Base-by-base conservation (phyloP, 2,329 filamentous ascomycete species). In the Aspergillus clavatus region DNA sequence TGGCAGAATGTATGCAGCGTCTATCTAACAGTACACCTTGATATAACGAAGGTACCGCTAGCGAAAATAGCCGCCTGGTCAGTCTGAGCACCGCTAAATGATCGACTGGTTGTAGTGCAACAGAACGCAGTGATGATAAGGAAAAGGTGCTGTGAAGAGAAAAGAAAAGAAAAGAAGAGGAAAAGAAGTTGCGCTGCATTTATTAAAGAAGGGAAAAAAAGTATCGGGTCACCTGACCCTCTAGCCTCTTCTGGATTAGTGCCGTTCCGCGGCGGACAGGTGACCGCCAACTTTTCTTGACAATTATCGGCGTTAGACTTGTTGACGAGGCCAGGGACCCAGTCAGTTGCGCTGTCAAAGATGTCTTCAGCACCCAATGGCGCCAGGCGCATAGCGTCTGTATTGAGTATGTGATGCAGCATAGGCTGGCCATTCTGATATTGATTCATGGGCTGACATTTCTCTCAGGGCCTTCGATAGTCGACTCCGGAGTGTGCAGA, bases 1-100 rank as follows among this genome's bases (percentile, higher is more conserved):
- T 26, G 24, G 40, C 38, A 36, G 40, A 48, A 60, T 95, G 87
- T 95, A 70, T 78, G 85, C 88, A 89, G 83, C 82, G 81, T 81
- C 89, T 95, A 95, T 95, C 89, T 95, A 95, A 91, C 89, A 79
- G 85, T 83, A 84, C 81, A 78, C 86, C 84, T 87, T 88, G 81
- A 69, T 65, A 48, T 53, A 47, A 72, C 72, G 80, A 87, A 89
- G 88, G 87, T 84, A 84, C 87, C 82, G 89, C 87, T 96, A 96
- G 90, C 90, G 90, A 89, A 95, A 89, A 87, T 87, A 86, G 85
- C 86, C 87, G 86, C 83, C 73, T 56, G 63, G 72, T 86, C 74
- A 68, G 67, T 95, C 87, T 95, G 68, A 87, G 87, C 90, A 93
- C 82, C 74, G 72, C 72, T 82, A 79, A 93, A 95, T 95, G 90